Base-by-base conservation (phyloP, 2,329 filamentous ascomycete genomes). In the Hypoxylon sp. region DNA sequence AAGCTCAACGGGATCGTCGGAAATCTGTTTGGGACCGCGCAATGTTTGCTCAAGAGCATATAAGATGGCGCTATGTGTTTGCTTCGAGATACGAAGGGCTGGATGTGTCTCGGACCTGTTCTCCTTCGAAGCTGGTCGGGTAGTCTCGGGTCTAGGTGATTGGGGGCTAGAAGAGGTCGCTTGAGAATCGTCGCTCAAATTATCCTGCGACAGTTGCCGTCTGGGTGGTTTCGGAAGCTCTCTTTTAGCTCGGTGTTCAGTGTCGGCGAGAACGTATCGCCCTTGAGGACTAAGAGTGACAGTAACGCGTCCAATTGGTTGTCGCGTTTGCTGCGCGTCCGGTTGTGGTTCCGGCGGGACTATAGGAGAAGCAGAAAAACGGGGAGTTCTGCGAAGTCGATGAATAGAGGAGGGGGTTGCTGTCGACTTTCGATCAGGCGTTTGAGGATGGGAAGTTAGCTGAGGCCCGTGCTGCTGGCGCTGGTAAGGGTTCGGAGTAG, bases 21-120 rank as follows among this genome's bases (percentile, higher is more conserved):
- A 95, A 73, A 97, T 95, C 37, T 84, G 78, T 61, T 91, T 82
- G 2, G 93, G 91, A 35, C 87, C 83, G 62, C 92, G 88, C 61
- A 97, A 81, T 26, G 90, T 91, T 76, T 95, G 91, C 77, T 97
- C 92, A 49, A 97, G 83, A 26, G 91, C 86, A 77, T 89, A 97
- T 64, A 96, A 87, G 69, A 99, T 92, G 26, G 94, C 93, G 71
- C 89, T 90, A 59, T 90, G 89, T 35, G 91, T 96, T 60, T 89
- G 86, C 63, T 84, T 87, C 36, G 91, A 96, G 71, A 97, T 87
- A 65, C 84, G 85, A 55, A 80, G 69, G 44, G 74, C 73, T 5
- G 77, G 75, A 56, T 80, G 78, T 30, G 75, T 71, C 44, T 74
- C 69, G 40, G 70, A 66, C 52, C 60, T 68, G 46, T 71, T 62